Base-by-base conservation (phyloP, 2,329 filamentous ascomycete species). In the Fusarium sp. region DNA sequence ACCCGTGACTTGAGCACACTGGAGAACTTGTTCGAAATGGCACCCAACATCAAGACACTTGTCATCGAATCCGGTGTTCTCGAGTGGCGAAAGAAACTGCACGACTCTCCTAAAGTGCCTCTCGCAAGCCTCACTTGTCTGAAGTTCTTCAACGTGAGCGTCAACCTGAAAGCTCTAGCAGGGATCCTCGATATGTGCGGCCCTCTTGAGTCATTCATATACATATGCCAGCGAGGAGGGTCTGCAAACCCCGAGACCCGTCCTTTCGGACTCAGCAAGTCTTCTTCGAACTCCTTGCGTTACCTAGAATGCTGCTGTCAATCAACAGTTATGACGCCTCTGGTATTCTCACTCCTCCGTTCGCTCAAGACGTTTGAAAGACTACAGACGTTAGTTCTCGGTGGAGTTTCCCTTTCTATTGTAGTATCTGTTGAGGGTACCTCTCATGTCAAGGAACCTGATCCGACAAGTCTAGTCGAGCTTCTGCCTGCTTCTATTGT, bases 271-370 rank as follows among this genome's bases (percentile, higher is more conserved):
- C 26, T 60, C 22, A 0, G 7, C 1, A n/a, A 20, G 2, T 20
- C 6, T 9, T 11, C 6, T 13, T 12, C n/a, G 2, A 14, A 28
- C 9, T 11, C 58, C 9, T 11, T 61, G 17, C 36, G 36, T 8
- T 4, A 41, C 4, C 26, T 61, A 12, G 58, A 41, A 22, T 38
- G 30, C 28, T 61, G 3, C 18, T 54, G 47, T 14, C 0, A 57
- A 18, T 22, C 15, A 1, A 10, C 2, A 14, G 1, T 13, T 9
- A 7, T 0, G 3, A 11, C 1, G 5, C 11, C 15, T n/a, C 3
- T 0, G 5, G 0, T 9, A 13, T 4, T 3, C 5, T 24, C 17
- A n/a, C 22, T 5, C 47, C 11, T 24, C 28, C 15, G 5, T 32
- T 6, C 17, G 3, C 30, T 51, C 30, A n/a, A 51, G 48, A 1